Percentiles rank a stretch among this genome's conserved stretches.
phyloP scores from a whole-genome alignment of 306 rosid genomes.

The Lotus japonicus region DNA sequence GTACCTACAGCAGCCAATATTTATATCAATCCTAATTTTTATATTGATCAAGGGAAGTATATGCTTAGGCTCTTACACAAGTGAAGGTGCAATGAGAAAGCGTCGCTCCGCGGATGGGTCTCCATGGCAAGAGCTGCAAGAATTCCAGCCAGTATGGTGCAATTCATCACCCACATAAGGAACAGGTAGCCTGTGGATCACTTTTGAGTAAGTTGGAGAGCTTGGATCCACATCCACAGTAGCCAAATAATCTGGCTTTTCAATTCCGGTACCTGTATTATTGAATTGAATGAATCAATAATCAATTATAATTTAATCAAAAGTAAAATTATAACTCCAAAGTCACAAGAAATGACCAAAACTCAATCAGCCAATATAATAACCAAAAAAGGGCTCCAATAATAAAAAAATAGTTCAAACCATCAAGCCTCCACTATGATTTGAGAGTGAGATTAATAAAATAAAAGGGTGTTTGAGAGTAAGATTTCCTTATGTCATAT shows the following conservation, averaged over 20 bases:
- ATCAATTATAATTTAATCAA: too few species aligned
- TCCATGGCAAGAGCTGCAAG: slow-evolving; percentile 96
- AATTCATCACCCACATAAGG: slow-evolving; percentile 77
- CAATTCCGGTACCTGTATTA: slow-evolving; percentile 69
- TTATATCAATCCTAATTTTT: too few species aligned
- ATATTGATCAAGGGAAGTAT: too few species aligned
- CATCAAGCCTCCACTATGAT: neutral
- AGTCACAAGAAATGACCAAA: neutral
- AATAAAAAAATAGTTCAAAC: neutral
- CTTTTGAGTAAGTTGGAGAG: slow-evolving; percentile 80
- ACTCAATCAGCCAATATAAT: neutral
- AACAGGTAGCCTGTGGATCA: slow-evolving; percentile 62
- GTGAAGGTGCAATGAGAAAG: slow-evolving; percentile 61
- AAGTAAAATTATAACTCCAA: too few species aligned
- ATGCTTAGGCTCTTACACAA: slow-evolving; percentile 37
- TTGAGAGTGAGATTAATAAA: too few species aligned
- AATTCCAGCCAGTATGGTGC: slow-evolving; percentile 92
- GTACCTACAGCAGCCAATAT: too few species aligned
- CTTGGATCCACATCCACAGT: slow-evolving; percentile 84
- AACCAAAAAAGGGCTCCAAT: neutral
- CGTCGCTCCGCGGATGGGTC: slow-evolving; percentile 66
- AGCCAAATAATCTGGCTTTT: slow-evolving; percentile 91
- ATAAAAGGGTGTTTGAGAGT: too few species aligned
- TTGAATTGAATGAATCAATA: too few species aligned
- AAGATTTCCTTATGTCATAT: too few species aligned